Conservation (phyloP, 169 alveolate genomes). For the Haemoproteus tartakovskyi region DNA sequence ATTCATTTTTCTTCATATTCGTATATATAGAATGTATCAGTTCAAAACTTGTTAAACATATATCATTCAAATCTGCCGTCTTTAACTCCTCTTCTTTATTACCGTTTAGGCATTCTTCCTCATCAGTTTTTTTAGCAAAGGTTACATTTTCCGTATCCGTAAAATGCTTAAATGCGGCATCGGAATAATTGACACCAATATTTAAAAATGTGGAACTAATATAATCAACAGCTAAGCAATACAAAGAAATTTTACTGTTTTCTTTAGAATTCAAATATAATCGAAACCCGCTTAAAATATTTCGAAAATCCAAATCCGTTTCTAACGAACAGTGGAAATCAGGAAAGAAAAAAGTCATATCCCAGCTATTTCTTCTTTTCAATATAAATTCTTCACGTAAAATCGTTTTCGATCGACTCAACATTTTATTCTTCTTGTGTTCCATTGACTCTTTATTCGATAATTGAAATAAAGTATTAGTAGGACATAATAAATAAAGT, state of each 20-base stretch:
- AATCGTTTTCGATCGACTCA: background rate
- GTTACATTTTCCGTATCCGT: constrained; percentile 20
- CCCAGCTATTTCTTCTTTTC: constrained; percentile 42
- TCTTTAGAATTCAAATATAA: constrained; percentile 31
- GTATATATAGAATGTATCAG: constrained; percentile 52
- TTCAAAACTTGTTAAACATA: constrained; percentile 34
- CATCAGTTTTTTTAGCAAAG: background rate
- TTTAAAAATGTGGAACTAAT: constrained; percentile 30
- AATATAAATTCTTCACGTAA: background rate
- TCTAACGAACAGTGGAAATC: constrained; percentile 21
- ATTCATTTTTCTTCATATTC: constrained; percentile 41
- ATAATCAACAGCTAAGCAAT: constrained; percentile 25
- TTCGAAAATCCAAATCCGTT: constrained; percentile 41
- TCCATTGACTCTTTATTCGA: background rate
- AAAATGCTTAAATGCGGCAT: constrained; percentile 52
- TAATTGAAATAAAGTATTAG: constrained; percentile 22
- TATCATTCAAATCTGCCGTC: background rate
- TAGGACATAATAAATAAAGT: constrained; percentile 39
- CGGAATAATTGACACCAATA: constrained; percentile 14
- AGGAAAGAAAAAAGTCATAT: constrained; percentile 14
- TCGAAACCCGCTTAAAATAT: constrained; percentile 51
- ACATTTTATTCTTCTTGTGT: background rate
- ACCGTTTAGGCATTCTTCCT: background rate
- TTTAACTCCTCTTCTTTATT: background rate
- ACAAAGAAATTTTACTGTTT: constrained; percentile 21